Evolutionary conservation across 2,329 filamentous ascomycete species (phyloP), one percentile per base, ranked within the genome.

Genomic region (Hypoxylon sp.): DNA sequence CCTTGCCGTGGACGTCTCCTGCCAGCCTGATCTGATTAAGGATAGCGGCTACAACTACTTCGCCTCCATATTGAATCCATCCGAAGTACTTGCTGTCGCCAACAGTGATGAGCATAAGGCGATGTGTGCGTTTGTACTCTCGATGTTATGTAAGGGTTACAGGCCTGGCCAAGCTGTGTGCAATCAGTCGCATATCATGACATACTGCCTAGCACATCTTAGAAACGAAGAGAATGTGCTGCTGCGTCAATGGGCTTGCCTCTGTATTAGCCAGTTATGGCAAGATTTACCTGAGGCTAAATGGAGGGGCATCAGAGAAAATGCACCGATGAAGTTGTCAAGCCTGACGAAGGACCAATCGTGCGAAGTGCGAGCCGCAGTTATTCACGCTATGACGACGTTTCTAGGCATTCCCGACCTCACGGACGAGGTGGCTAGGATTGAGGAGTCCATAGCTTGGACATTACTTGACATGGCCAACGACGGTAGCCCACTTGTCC

Each of bases 41-140:
- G 96, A 99, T 78, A 97, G 94, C 75, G 96, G 96, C 5, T 98
- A 97, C 77, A 93, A 94, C 75, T 99, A 99, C 81, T 99, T 99
- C 79, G 94, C 96, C 57, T 91, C 91, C 69, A 97, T 98, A 58
- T 87, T 98, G 71, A 95, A 94, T 76, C 94, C 94, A 1, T 88
- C 88, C 9, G 94, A 94, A 71, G 89, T 89, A 1, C 91, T 98
- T 54, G 94, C 94, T 0, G 92, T 97, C 22, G 90, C 92, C 35
- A 97, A 98, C 77, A 91, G 91, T 60, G 93, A 94, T 73, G 96
- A 98, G 81, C 96, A 99, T 83, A 94, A 97, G 77, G 96, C 96
- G 47, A 99, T 99, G 96, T 98, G 96, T 79, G 94, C 96, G 1
- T 99, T 99, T 78, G 97, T 99, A 68, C 89, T 98, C 46, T 92